phyloP scores from a whole-genome alignment of 1,284 basidiomycete genomes.

The Tetrapyrgos nigripes region DNA sequence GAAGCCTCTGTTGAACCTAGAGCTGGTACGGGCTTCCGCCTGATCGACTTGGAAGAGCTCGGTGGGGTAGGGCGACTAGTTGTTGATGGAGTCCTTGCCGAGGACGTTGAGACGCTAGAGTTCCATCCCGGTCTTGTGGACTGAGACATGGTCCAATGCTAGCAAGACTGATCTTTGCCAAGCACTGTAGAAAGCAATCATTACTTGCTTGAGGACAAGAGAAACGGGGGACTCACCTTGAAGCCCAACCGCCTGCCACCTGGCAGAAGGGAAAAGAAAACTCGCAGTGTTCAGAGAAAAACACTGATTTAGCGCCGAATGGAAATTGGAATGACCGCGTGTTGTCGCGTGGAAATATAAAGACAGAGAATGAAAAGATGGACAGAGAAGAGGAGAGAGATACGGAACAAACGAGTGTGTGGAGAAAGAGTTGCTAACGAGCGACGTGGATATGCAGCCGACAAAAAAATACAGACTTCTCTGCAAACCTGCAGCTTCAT shows the following conservation, averaged over 20 bases:
- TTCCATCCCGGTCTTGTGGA: not conserved
- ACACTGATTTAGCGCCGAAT: no score
- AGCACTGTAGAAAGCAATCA: not conserved
- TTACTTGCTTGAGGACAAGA: not conserved
- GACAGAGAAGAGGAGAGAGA: no score
- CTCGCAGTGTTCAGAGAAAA: no score
- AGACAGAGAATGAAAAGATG: no score
- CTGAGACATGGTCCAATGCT: not conserved
- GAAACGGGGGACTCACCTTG: not conserved
- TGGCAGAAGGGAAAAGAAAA: no score
- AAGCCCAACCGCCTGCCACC: not conserved
- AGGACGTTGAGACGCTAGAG: not conserved
- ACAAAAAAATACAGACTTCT: no score
- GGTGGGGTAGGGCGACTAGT: not conserved
- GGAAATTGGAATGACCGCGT: no score
- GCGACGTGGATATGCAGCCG: no score
- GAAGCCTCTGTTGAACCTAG: not conserved
- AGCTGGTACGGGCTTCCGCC: not conserved
- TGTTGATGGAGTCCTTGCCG: not conserved
- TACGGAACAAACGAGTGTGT: no score
- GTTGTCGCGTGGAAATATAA: no score
- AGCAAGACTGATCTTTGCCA: not conserved
- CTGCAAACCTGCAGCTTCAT: no score
- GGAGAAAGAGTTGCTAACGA: no score
- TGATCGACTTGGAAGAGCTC: not conserved